Evolutionary conservation across 2,329 filamentous ascomycete genomes (phyloP).

Genomic region (Gaeumannomyces sp.): DNA sequence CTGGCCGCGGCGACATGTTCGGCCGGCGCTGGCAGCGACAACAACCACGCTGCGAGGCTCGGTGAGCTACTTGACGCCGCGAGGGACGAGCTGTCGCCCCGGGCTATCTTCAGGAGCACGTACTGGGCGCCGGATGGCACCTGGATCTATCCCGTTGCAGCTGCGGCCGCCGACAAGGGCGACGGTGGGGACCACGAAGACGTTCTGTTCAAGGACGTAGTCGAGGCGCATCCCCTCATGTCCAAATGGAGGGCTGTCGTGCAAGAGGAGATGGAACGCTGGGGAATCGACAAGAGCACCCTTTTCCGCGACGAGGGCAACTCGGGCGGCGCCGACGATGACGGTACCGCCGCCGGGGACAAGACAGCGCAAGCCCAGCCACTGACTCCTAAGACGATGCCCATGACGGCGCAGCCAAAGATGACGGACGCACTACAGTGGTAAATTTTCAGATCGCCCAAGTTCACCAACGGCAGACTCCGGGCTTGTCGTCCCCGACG

Average conservation of each 20-base stretch:
- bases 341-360: neutral
- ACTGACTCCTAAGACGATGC: neutral
- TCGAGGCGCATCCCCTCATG: constrained; percentile 61
- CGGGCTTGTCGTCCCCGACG: too few relatives aligned
- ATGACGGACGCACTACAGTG: constrained; percentile 6
- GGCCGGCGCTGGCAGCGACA: constrained; percentile 11
- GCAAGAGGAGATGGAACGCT: constrained; percentile 33
- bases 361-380: neutral
- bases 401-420: constrained; percentile 1
- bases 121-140: constrained; percentile 66
- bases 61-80: constrained; percentile 41
- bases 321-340: neutral
- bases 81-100: constrained; percentile 51
- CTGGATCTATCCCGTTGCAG: constrained; percentile 56
- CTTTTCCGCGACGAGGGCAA: neutral
- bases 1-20: constrained; percentile 44
- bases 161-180: constrained; percentile 10
- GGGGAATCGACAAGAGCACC: constrained; percentile 18
- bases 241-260: constrained; percentile 51
- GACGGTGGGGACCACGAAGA: constrained; percentile 31
- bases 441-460: neutral
- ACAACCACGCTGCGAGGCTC: constrained; percentile 16
- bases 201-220: constrained; percentile 55
- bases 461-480: too few relatives aligned
- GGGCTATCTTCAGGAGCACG: constrained; percentile 56